Base-by-base conservation (phyloP, 345 rosid genomes). In the Murraya koenigii region DNA sequence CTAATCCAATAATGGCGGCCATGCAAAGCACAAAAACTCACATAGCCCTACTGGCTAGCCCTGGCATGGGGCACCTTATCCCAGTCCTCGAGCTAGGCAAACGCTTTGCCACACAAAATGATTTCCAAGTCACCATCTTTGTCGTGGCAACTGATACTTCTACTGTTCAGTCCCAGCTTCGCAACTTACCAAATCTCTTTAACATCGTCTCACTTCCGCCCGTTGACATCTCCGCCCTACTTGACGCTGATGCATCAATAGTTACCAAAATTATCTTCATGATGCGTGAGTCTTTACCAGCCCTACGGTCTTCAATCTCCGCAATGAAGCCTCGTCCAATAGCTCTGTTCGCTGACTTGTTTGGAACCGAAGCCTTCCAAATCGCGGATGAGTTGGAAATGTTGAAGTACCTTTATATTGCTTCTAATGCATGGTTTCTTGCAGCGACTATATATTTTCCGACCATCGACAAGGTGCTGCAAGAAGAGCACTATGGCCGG, bases 41-140 rank as follows among this genome's bases (percentile, higher is more conserved):
- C 58, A 17, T 75, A 15, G 79, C 84, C 30, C 38, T 89, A 2
- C 82, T 89, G 3, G 72, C 90, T 1, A 85, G 86, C 70, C 91
- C 89, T 7, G 91, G 93, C 59, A 66, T 86, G 82, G 91, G 91
- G 1, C 93, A 88, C 75, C 76, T 88, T 6, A 88, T 84, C 77
- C 91, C 93, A 0, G 49, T 86, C 58, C 73, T 88, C 1, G 89
- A 86, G 82, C 85, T 89, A 2, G 83, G 79, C 64, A 80, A 77
- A 23, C 81, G 85, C 47, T 75, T 88, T 33, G 82, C 81, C 35
- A 25, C 74, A n/a, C 78, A 49, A 39, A 85, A 85, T 71, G 63
- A 41, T 76, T 35, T 84, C 71, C 65, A 72, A n/a, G 82, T 88
- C 41, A 86, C 90, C 22, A 58, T 85, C 66, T 80, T 85, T 49